Base-by-base conservation (phyloP, 2,329 filamentous ascomycete genomes). In the Davidsoniella eucalypti region DNA sequence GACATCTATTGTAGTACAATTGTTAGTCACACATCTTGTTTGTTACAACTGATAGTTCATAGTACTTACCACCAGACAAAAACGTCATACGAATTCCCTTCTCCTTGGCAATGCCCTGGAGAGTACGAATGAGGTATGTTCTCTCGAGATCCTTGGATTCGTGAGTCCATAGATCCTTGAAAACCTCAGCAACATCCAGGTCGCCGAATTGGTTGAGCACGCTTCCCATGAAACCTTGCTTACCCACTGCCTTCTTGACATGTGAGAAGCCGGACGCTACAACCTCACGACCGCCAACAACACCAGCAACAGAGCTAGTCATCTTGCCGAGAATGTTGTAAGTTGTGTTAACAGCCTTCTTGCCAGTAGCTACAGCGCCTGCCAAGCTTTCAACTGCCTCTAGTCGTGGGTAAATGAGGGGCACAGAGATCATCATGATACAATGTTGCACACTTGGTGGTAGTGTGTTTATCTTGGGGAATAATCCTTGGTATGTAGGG, bases 41-140 rank as follows among this genome's bases (percentile, higher is more conserved):
- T 33, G 29, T 33, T 9, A 23, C 21, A 39, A 39, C 17, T 43
- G 57, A 45, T 12, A 18, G 41, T 21, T n/a, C 47, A 42, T 10
- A 36, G 33, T 16, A 57, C 75, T 64, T 66, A 81, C 79, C 84
- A 61, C 92, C 92, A 14, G 87, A 94, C 55, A 98, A 69, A 69
- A 98, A 96, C 1, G 88, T 95, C 84, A 98, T 95, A 44, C 92
- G 82, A 44, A 98, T 76, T 23, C 85, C 88, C 67, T 95, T 95
- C 65, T 94, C 88, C 62, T 94, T 87, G 1, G 92, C 75, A 58
- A 98, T 96, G 23, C 87, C 86, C 67, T 98, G 92, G 2, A 98
- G 73, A 1, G 92, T 98, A 56, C 92, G 82, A 61, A 98, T 94
- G 54, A 98, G 71, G 63, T 98, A 98, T 5, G 92, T 98, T 52